Evolutionary conservation across 352 stramenopile species (phyloP).

Genomic region (Pythium pyrilobum): DNA sequence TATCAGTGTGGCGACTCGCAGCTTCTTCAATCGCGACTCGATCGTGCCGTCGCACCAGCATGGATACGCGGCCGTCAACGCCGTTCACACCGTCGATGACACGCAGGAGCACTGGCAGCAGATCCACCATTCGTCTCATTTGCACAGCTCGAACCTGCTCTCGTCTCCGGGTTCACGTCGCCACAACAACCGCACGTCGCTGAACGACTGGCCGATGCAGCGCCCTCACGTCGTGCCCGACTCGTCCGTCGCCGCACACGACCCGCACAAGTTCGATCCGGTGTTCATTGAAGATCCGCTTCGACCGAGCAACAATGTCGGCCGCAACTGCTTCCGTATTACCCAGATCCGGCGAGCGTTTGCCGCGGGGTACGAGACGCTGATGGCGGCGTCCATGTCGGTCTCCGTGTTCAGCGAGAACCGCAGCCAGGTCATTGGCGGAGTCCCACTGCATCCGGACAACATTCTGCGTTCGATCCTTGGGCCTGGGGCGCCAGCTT

Average conservation of each 20-base stretch:
- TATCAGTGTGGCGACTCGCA: constrained; percentile 82
- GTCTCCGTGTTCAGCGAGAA: constrained; percentile 50
- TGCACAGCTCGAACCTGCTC: constrained; percentile 48
- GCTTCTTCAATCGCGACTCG: constrained; percentile 77
- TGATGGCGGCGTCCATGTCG: constrained; percentile 59
- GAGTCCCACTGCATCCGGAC: constrained; percentile 68
- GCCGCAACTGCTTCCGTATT: constrained; percentile 95
- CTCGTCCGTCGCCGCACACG: constrained; percentile 33
- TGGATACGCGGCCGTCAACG: constrained; percentile 11
- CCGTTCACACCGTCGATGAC: constrained; percentile 46
- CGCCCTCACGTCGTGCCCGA: constrained; percentile 21
- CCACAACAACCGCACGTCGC: constrained; percentile 62
- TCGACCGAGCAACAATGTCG: constrained; percentile 93
- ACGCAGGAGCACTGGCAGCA: constrained; percentile 60
- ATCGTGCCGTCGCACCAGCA: constrained; percentile 22
- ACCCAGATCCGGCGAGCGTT: constrained; percentile 83
- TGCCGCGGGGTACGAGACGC: constrained; percentile 57
- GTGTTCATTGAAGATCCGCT: constrained; percentile 95
- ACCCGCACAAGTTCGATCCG: constrained; percentile 91
- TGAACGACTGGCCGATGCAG: constrained; percentile 39
- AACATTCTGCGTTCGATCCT: constrained; percentile 77
- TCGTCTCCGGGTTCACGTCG: constrained; percentile 54
- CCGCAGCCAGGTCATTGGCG: constrained; percentile 45
- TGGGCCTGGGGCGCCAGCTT: constrained; percentile 39
- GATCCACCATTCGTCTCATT: constrained; percentile 34